Percentiles rank a stretch among this genome's conserved stretches.
Conservation (phyloP, 768 basidiomycete genomes). For the Coprinopsis marcescibilis region DNA sequence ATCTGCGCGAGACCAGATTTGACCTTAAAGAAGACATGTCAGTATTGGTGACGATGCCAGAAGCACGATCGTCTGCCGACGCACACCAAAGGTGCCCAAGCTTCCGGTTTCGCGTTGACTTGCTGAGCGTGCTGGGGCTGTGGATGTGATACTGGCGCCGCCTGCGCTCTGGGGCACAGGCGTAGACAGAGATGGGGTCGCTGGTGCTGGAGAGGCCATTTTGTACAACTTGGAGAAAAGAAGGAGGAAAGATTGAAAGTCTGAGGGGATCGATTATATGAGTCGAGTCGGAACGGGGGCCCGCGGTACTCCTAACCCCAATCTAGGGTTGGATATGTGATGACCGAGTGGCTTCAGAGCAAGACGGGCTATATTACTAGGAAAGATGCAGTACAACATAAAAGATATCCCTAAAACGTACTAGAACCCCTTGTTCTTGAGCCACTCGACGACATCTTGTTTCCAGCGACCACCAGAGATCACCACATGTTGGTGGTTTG, state of each 20-base stretch:
- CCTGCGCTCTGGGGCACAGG: conserved; percentile 35
- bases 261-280: conserved; percentile 9
- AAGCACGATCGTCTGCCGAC: too few relatives aligned
- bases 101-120: conserved; percentile 50
- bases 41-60: too few relatives aligned
- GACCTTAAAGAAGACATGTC: too few relatives aligned
- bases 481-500: conserved; percentile 45
- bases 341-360: background rate
- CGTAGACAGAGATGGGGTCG: conserved; percentile 27
- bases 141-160: conserved; percentile 32
- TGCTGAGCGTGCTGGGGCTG: conserved; percentile 50
- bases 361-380: too few relatives aligned
- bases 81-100: conserved; percentile 68
- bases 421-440: conserved; percentile 61
- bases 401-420: background rate
- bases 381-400: too few relatives aligned
- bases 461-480: conserved; percentile 64
- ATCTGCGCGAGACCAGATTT: conserved; percentile 95
- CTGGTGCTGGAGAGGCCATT: conserved; percentile 23
- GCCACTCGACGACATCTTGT: conserved; percentile 54
- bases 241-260: conserved; percentile 4
- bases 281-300: conserved; percentile 15
- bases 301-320: conserved; percentile 25
- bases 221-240: conserved; percentile 12
- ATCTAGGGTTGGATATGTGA: conserved; percentile 12